Evolutionary conservation across 768 basidiomycete genomes (phyloP).

Genomic region (Asterophora lycoperdoides): DNA sequence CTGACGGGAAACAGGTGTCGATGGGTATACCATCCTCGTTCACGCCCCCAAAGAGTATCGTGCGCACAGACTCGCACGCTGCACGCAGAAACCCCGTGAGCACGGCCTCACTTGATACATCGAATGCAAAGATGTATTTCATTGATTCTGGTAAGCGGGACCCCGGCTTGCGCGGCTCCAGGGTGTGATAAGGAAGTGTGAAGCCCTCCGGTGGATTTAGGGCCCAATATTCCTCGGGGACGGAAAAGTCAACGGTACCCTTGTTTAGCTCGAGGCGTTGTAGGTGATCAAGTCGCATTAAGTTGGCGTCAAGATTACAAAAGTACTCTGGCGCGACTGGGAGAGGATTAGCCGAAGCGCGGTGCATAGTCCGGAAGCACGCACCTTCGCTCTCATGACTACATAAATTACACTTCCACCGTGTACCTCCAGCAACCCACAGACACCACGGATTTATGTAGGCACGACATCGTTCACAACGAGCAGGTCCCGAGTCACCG

Average conservation of each 20-base stretch:
- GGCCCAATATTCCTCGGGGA: slow-evolving; percentile 84
- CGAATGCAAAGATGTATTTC: slow-evolving; percentile 81
- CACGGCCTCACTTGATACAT: slow-evolving; percentile 69
- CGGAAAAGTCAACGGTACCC: slow-evolving; percentile 89
- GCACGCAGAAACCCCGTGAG: slow-evolving; percentile 65
- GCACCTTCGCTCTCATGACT: slow-evolving; percentile 77
- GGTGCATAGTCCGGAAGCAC: slow-evolving; percentile 20
- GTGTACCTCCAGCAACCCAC: slow-evolving; percentile 77
- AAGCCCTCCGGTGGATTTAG: slow-evolving; percentile 55
- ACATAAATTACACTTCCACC: slow-evolving; percentile 94
- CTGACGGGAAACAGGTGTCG: slow-evolving; percentile 48
- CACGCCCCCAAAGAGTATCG: slow-evolving; percentile 58
- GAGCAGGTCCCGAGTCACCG: slow-evolving; percentile 68
- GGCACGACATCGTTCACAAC: slow-evolving; percentile 80
- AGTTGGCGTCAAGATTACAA: slow-evolving; percentile 72
- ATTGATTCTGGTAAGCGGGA: slow-evolving; percentile 58
- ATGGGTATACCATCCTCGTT: slow-evolving; percentile 36
- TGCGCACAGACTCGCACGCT: slow-evolving; percentile 59
- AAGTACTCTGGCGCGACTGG: slow-evolving; percentile 81
- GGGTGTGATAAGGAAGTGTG: slow-evolving; percentile 48
- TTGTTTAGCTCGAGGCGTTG: slow-evolving; percentile 83
- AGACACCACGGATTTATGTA: slow-evolving; percentile 95
- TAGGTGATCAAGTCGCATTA: slow-evolving; percentile 74
- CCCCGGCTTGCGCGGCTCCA: slow-evolving; percentile 42
- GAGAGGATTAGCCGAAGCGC: neutral